Percentiles rank a stretch among this genome's conserved stretches.
Conservation (phyloP, 2,329 filamentous ascomycete genomes). For the Fusarium piperis region DNA sequence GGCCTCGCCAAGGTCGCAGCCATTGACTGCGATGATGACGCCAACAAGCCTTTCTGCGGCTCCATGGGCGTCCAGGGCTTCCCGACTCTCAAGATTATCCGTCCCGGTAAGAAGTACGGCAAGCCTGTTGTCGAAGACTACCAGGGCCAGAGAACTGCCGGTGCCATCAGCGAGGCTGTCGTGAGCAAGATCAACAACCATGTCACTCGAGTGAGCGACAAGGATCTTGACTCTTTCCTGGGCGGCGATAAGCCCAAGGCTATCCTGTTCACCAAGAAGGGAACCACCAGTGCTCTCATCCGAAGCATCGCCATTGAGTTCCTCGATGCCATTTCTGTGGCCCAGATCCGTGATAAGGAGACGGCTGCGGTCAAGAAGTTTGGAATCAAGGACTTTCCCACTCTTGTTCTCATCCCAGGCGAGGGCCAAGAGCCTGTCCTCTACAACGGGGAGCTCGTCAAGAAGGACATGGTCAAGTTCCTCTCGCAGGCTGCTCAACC, state of each 20-base stretch:
- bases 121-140: slow-evolving; percentile 91
- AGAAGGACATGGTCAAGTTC: slow-evolving; percentile 83
- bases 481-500: slow-evolving; percentile 81
- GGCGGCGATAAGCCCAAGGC: slow-evolving; percentile 80
- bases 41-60: slow-evolving; percentile 88
- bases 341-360: slow-evolving; percentile 87
- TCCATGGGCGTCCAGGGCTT: slow-evolving; percentile 91
- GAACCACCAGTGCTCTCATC: slow-evolving; percentile 82
- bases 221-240: slow-evolving; percentile 80
- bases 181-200: slow-evolving; percentile 91
- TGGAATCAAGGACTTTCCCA: slow-evolving; percentile 80
- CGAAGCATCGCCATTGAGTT: slow-evolving; percentile 92
- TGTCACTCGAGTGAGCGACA: slow-evolving; percentile 83
- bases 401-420: slow-evolving; percentile 80
- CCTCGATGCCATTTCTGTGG: slow-evolving; percentile 79
- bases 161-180: slow-evolving; percentile 86
- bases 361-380: slow-evolving; percentile 76
- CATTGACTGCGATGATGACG: slow-evolving; percentile 92
- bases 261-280: slow-evolving; percentile 93
- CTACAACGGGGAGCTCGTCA: slow-evolving; percentile 87
- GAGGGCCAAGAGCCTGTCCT: slow-evolving; percentile 73
- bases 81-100: slow-evolving; percentile 93
- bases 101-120: slow-evolving; percentile 81
- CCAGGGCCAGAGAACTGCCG: slow-evolving; percentile 82
- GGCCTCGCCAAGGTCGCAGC: slow-evolving; percentile 95